Evolutionary conservation across 305 asterid species (phyloP).

Genomic region (Solanum hybrid): DNA sequence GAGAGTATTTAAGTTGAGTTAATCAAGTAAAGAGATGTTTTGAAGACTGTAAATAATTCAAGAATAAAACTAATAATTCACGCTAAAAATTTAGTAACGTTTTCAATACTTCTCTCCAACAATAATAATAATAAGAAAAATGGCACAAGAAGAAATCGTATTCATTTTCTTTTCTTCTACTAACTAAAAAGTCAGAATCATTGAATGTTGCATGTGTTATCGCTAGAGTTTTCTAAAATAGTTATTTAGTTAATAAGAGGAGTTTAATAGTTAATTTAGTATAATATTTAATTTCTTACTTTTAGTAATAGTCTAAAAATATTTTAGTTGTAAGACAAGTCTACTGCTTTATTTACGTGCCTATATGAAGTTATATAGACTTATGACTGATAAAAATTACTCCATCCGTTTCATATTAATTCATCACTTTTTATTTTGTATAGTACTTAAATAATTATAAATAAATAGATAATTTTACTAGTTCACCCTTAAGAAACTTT

Average conservation of each 20-base stretch:
- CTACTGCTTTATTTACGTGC: background rate
- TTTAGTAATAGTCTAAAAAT: background rate
- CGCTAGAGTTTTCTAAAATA: background rate
- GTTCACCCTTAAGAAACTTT: too few relatives aligned
- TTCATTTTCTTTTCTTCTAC: background rate
- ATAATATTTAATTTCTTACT: background rate
- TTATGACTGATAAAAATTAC: background rate
- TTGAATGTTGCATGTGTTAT: background rate
- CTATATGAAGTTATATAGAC: background rate
- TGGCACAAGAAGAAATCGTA: background rate
- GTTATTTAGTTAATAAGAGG: background rate
- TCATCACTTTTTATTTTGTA: too few relatives aligned
- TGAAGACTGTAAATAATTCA: too few relatives aligned
- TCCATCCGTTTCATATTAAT: too few relatives aligned
- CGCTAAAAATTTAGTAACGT: accelerated
- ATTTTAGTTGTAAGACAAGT: background rate
- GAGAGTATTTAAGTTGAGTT: background rate
- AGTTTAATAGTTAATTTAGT: background rate
- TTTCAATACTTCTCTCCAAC: too few relatives aligned
- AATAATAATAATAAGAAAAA: too few relatives aligned
- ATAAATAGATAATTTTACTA: too few relatives aligned
- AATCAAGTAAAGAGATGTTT: accelerated
- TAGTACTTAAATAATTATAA: too few relatives aligned
- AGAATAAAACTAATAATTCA: background rate
- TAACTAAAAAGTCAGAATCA: background rate